phyloP scores from a whole-genome alignment of 192 early-diverging fungal genomes.

The Radiomyces spectabilis region DNA sequence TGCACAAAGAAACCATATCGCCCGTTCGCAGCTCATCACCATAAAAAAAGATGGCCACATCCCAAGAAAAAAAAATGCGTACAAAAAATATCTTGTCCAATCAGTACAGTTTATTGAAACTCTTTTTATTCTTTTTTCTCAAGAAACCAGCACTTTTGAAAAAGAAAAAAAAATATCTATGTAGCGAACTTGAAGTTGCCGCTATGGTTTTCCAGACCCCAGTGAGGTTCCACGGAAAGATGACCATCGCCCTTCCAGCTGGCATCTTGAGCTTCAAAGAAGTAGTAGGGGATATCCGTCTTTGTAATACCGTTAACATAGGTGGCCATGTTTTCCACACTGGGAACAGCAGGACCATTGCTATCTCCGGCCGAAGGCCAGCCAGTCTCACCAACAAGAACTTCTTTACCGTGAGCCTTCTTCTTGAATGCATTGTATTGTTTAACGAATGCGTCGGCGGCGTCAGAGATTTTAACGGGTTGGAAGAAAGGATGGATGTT shows the following conservation, averaged over 20 bases:
- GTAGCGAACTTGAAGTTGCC: slow-evolving; percentile 10
- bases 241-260: slow-evolving; percentile 44
- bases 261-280: slow-evolving; percentile 51
- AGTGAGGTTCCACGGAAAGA: slow-evolving; percentile 23
- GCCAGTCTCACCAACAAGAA: slow-evolving; percentile 53
- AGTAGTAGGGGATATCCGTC: slow-evolving; percentile 44
- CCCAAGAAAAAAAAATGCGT: no score
- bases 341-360: slow-evolving; percentile 33
- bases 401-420: slow-evolving; percentile 32
- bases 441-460: slow-evolving; percentile 31
- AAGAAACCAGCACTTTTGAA: no score
- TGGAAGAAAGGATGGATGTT: slow-evolving; percentile 57
- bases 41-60: no score
- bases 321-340: slow-evolving; percentile 31
- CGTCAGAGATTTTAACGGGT: slow-evolving; percentile 33
- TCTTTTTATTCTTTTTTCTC: no score
- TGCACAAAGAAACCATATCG: no score
- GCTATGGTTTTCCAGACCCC: slow-evolving; percentile 6
- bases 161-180: no score
- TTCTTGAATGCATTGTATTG: slow-evolving; percentile 42
- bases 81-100: no score
- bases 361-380: slow-evolving; percentile 49
- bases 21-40: no score
- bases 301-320: slow-evolving; percentile 39
- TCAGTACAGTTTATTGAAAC: no score